Evolutionary conservation across 345 rosid species (phyloP), one percentile per base, ranked within the genome.

Genomic region (Adansonia digitata): DNA sequence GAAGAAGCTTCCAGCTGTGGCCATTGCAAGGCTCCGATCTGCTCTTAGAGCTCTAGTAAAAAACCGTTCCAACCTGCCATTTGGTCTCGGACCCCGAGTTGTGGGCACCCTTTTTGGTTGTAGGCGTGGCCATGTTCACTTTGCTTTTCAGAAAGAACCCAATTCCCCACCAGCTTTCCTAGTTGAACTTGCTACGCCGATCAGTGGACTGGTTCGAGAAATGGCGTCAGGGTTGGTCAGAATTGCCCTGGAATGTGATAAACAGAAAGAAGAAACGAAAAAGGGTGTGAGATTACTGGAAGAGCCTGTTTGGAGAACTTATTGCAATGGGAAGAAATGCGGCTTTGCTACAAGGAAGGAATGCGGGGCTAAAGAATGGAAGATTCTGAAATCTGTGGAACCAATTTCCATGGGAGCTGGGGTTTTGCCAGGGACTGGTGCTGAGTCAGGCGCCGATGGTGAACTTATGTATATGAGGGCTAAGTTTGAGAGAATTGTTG

Each of bases 151-250:
- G 73, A 95, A 82, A 69, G 93, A 95, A 49, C 90, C 99, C 31
- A 81, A 22, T 65, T 89, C 96, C 0, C 84, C 91, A 0, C 98
- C 98, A 4, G 92, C 99, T 70, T 89, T 95, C 72, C 80, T 91
- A 0, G 84, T 95, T 46, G 98, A 95, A 62, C 90, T 95, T 20
- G 95, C 99, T 9, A 91, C 98, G 1, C 99, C 98, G 5, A 95
- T 95, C 2, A 89, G 96, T 39, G 94, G 89, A 2, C 77, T 95
- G 73, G 98, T 93, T 18, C 73, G 87, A 77, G 98, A 93, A 77
- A 95, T 95, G 99, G 97, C 99, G n/a, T 93, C 99, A 0, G 99
- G 99, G 68, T 79, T 95, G 72, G 98, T 95, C 4, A 82, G 99
- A 61, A 93, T 95, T 79, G 97, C 98, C 5, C 70, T 95, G 71